Evolutionary conservation across 208 protist genomes (phyloP).

Genomic region (Acanthamoeba sp.): DNA sequence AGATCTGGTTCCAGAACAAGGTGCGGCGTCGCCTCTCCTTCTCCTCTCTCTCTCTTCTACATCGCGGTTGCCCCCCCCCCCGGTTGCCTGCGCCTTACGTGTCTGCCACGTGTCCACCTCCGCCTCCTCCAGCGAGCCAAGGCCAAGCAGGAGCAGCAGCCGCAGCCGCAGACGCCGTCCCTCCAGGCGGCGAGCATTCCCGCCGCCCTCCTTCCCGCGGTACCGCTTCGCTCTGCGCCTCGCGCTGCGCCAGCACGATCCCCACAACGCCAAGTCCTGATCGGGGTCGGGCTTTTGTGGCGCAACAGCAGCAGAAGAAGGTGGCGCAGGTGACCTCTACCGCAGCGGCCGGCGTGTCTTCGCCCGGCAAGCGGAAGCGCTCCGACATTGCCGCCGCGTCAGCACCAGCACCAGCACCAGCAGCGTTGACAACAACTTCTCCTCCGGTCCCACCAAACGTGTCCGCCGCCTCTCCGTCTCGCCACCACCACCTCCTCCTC

Average conservation of each 20-base stretch:
- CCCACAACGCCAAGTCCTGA: no score
- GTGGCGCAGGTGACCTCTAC: neutral
- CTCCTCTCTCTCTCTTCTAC: no score
- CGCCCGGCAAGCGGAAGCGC: neutral
- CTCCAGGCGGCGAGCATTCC: neutral
- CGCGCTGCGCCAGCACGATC: no score
- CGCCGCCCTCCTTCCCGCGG: neutral
- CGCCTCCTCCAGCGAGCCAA: neutral
- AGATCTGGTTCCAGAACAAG: conserved; percentile 85
- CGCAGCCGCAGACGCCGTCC: neutral
- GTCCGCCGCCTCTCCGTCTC: no score
- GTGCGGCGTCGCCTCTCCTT: neutral
- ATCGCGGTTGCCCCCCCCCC: no score
- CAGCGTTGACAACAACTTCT: no score
- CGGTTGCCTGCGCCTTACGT: no score
- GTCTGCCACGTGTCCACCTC: no score
- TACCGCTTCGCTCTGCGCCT: neutral
- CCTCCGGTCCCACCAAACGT: no score
- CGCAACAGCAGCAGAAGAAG: neutral
- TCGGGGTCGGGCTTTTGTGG: no score
- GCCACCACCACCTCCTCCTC: no score
- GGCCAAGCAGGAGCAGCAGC: neutral
- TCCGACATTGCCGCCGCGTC: neutral
- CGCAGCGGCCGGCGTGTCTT: neutral
- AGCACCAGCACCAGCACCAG: no score